A percentile compares a stretch with the other conserved stretches of the same genome.
Evolutionary conservation across 2,329 filamentous ascomycete species (phyloP).

Genomic region (Pseudogymnoascus sp.): DNA sequence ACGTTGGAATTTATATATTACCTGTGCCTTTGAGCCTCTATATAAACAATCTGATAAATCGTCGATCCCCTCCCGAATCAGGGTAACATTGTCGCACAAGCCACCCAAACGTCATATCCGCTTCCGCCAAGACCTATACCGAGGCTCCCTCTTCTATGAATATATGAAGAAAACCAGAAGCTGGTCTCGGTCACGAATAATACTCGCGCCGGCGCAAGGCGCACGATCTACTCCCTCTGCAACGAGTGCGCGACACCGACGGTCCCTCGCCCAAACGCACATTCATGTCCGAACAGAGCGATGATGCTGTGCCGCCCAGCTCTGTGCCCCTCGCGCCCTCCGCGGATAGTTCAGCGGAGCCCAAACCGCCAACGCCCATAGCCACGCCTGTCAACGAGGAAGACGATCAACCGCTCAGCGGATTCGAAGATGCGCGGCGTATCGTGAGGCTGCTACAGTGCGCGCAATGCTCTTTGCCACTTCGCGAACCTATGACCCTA

Average conservation of each 20-base stretch:
- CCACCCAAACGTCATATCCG: conserved; percentile 6
- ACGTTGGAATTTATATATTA: neutral
- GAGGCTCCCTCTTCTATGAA: neutral
- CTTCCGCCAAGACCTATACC: conserved; percentile 1
- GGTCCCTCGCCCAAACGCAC: neutral
- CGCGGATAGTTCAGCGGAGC: neutral
- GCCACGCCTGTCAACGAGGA: neutral
- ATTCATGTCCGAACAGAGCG: conserved; percentile 8
- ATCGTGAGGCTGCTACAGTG: conserved; percentile 74
- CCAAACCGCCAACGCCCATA: neutral
- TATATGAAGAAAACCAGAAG: neutral
- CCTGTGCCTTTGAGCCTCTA: neutral
- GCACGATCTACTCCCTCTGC: neutral
- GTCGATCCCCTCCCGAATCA: neutral
- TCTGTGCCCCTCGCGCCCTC: conserved; percentile 1
- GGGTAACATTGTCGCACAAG: neutral
- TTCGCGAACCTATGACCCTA: conserved; percentile 63
- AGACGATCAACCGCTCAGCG: neutral
- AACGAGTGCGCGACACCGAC: neutral
- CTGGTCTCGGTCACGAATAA: neutral
- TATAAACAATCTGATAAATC: conserved; percentile 5
- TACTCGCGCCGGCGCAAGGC: neutral
- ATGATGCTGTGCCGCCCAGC: conserved; percentile 5
- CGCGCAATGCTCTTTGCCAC: conserved; percentile 59
- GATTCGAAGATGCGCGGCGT: neutral